Evolutionary conservation across 75 land plant genomes (phyloP).

Genomic region (Cupressus sempervirens): DNA sequence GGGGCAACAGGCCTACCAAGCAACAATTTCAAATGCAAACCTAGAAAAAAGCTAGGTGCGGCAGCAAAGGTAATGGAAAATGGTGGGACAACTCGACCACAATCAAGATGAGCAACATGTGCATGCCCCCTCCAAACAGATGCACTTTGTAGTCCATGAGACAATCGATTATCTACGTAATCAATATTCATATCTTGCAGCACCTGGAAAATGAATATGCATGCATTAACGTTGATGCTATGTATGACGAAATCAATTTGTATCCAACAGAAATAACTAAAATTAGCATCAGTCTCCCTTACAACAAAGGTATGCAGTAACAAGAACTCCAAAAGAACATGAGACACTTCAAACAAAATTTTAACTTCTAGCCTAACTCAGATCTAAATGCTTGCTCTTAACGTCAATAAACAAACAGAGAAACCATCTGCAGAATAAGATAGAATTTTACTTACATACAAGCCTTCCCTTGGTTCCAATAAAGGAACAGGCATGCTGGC

Average conservation of each 20-base stretch:
- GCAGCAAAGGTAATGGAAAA: slow-evolving; percentile 36
- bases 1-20: slow-evolving; percentile 12
- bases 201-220: slow-evolving; percentile 2
- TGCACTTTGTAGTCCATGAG: slow-evolving; percentile 2
- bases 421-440: background rate
- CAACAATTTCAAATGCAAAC: slow-evolving; percentile 49
- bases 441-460: background rate
- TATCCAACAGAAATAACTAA: background rate
- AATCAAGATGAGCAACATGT: slow-evolving; percentile 2
- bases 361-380: background rate
- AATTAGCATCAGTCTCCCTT: background rate
- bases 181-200: background rate
- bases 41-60: slow-evolving; percentile 36
- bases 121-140: slow-evolving; percentile 10
- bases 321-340: background rate
- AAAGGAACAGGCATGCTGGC: background rate
- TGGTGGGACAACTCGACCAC: slow-evolving; percentile 14
- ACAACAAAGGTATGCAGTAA: background rate
- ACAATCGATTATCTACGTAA: background rate
- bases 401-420: background rate
- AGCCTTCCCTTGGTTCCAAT: background rate
- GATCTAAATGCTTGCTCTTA: background rate
- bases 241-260: background rate
- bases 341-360: background rate
- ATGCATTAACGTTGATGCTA: background rate